Conservation (phyloP, 1,284 basidiomycete genomes). For the Ceratobasidium sp. region DNA sequence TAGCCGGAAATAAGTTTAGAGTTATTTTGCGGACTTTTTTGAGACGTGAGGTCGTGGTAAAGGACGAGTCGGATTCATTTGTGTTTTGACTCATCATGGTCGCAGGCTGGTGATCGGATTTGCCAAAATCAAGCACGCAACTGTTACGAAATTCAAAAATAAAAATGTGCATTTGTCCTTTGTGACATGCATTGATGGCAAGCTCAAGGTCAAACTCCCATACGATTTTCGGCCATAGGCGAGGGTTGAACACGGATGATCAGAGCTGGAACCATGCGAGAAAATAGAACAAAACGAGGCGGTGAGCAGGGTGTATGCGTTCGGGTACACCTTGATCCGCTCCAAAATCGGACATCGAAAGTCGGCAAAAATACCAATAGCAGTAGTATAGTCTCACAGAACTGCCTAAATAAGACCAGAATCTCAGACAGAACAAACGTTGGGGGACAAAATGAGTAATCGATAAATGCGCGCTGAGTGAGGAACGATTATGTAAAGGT, state of each 20-base stretch:
- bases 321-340: neutral
- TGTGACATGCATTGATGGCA: neutral
- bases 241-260: neutral
- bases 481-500: slow-evolving; percentile 14
- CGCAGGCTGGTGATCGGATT: slow-evolving; percentile 22
- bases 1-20: neutral
- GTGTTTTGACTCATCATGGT: slow-evolving; percentile 21
- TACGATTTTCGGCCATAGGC: neutral
- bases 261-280: neutral
- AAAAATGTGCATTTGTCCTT: neutral
- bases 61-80: slow-evolving; percentile 4
- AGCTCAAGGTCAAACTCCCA: neutral
- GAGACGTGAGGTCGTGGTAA: slow-evolving; percentile 25
- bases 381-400: neutral
- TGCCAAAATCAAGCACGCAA: slow-evolving; percentile 25
- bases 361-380: neutral
- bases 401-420: too few relatives aligned
- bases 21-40: neutral
- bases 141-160: neutral
- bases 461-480: slow-evolving; percentile 1
- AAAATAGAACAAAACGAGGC: neutral
- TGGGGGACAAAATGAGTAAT: neutral
- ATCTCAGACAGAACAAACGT: too few relatives aligned
- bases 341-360: neutral
- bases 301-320: slow-evolving; percentile 8